Evolutionary conservation across 805 yeast species (phyloP), one percentile per base, ranked within the genome.

Genomic region (Clavispora vitiphila): DNA sequence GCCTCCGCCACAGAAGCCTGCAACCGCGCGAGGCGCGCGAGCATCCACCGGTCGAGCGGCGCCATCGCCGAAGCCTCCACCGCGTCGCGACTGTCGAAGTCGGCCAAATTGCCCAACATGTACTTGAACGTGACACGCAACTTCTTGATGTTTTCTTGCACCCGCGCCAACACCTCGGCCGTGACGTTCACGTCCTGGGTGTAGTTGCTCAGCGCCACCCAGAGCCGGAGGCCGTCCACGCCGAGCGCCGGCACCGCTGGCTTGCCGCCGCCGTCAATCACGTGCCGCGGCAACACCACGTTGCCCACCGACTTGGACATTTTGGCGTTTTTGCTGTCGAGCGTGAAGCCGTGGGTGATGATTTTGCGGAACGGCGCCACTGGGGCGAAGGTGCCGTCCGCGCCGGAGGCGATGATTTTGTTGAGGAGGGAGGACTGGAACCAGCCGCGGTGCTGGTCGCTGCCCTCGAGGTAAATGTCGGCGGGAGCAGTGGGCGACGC

Each of bases 391-490:
- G 38, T 47, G 3, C 59, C 59, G 9, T 64, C 55, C 3, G 84
- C 85, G 2, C 72, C 72, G 1, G 71, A 64, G 1, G 68, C 64
- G n/a, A 69, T 67, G 18, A 88, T 75, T 55, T 80, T 85, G 19
- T 95, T 89, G 43, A 93, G 67, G 21, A 93, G 65, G 1, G 96
- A 88, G 24, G 96, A 86, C 66, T 93, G 99, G 60, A 93, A 93
- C 99, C 99, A 93, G 1, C 99, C 99, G 46, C 99, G 77, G 58
- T 93, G 99, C 62, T 93, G 99, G 58, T 93, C 99, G n/a, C 90
- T 79, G 2, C 99, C 99, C 68, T 93, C 99, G 11, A 91, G 62
- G 57, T 88, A 91, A n/a, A 87, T 74, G 61, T 90, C 95, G 0
- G 95, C 83, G 34, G 60, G 46, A 5, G 64, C 65, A n/a, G 42